Evolutionary conservation across 2,329 filamentous ascomycete genomes (phyloP).

Genomic region (Colletotrichum lini): DNA sequence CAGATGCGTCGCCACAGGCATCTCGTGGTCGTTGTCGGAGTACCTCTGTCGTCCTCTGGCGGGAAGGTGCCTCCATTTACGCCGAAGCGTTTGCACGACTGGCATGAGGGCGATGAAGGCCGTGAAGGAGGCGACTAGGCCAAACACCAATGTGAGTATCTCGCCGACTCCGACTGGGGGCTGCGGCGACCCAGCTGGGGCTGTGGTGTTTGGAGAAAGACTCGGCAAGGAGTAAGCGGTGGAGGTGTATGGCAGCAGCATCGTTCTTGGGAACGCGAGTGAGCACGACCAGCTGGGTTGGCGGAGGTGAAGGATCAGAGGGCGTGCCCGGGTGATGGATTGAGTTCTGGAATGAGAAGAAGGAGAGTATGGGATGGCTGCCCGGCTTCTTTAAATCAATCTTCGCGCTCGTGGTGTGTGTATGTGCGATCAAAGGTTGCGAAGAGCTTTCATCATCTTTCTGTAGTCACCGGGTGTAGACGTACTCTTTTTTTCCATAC

Average conservation of each 20-base stretch:
- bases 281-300: not conserved
- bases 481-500: no score
- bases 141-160: slow-evolving; percentile 3
- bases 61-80: not conserved
- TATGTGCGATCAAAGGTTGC: not conserved
- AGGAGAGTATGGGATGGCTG: not conserved
- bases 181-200: not conserved
- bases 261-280: not conserved
- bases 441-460: not conserved
- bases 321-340: not conserved
- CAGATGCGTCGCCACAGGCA: not conserved
- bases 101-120: not conserved
- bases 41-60: not conserved
- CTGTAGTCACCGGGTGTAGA: no score
- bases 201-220: not conserved
- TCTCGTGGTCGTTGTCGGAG: not conserved
- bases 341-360: not conserved
- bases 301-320: not conserved
- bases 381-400: not conserved
- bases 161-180: not conserved
- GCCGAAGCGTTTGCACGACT: not conserved
- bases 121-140: slow-evolving; percentile 14
- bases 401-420: not conserved
- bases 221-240: not conserved
- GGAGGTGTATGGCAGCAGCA: not conserved